These are phyloP conservation scores for Psidium guajava DNA, from an alignment of 345 rosid species.

Conservation along the genomic window DNA sequence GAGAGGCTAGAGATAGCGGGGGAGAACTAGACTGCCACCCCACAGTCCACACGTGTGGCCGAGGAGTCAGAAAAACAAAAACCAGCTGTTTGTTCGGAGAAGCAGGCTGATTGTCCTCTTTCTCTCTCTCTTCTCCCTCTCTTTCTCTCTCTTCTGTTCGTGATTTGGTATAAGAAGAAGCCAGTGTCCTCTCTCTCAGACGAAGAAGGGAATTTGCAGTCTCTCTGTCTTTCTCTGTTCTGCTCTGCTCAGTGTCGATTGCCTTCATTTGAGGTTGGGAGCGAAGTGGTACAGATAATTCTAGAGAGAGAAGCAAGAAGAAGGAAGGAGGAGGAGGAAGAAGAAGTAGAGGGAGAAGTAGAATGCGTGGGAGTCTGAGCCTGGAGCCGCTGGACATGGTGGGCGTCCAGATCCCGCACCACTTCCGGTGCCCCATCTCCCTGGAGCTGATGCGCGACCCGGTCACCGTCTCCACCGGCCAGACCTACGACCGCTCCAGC, in stretches of 20 bases:
- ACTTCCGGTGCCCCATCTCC: slow-evolving; percentile 95
- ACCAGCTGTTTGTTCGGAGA: not conserved
- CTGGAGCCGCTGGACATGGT: slow-evolving; percentile 68
- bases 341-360: not conserved
- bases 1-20: too few relatives aligned
- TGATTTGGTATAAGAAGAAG: not conserved
- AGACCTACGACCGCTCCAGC: slow-evolving; percentile 90
- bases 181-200: not conserved
- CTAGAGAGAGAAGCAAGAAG: not conserved
- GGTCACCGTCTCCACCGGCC: slow-evolving; percentile 83
- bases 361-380: not conserved
- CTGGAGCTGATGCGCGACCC: slow-evolving; percentile 98
- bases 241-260: not conserved
- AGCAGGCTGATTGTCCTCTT: not conserved
- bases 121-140: not conserved
- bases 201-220: not conserved
- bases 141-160: slow-evolving; percentile 7
- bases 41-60: slow-evolving; percentile 59
- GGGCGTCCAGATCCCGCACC: slow-evolving; percentile 67
- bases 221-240: too few relatives aligned
- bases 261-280: not conserved
- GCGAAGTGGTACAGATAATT: not conserved
- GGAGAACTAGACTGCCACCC: not conserved
- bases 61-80: slow-evolving; percentile 26
- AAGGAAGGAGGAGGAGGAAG: too few relatives aligned